Percentiles rank a stretch among this genome's conserved stretches.
These are phyloP conservation scores for Elymus sibiricus DNA, from an alignment of 176 grass and related monocot genomes.

Conservation along the genomic window DNA sequence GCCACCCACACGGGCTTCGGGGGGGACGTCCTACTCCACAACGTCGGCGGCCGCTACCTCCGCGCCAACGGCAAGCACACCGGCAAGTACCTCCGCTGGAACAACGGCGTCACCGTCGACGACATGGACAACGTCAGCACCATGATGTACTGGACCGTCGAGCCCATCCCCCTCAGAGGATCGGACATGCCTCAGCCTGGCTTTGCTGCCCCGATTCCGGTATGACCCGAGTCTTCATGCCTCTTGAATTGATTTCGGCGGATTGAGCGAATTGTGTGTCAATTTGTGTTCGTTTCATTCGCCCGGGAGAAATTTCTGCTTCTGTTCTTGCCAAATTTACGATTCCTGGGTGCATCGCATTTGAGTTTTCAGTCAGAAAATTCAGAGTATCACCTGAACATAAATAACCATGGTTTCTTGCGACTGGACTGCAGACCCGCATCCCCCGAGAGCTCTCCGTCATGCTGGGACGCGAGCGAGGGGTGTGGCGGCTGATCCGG, in stretches of 20 bases:
- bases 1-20: neutral
- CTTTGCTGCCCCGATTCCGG: neutral
- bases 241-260: neutral
- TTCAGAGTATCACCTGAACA: neutral
- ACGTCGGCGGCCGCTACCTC: neutral
- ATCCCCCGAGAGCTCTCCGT: neutral
- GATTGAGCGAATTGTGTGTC: neutral
- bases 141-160: conserved; percentile 10
- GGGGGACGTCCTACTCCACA: neutral
- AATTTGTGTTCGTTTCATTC: neutral
- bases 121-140: neutral
- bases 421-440: neutral
- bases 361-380: no score
- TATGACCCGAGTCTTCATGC: neutral
- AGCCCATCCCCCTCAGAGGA: neutral
- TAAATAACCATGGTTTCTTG: neutral
- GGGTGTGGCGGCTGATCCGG: neutral
- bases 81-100: neutral
- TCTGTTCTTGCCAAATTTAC: neutral
- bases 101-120: neutral
- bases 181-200: neutral
- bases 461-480: neutral
- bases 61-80: neutral
- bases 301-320: neutral
- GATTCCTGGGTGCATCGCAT: neutral